Conservation (phyloP, 495 filamentous ascomycete species). For the Aeminium ludgeri region DNA sequence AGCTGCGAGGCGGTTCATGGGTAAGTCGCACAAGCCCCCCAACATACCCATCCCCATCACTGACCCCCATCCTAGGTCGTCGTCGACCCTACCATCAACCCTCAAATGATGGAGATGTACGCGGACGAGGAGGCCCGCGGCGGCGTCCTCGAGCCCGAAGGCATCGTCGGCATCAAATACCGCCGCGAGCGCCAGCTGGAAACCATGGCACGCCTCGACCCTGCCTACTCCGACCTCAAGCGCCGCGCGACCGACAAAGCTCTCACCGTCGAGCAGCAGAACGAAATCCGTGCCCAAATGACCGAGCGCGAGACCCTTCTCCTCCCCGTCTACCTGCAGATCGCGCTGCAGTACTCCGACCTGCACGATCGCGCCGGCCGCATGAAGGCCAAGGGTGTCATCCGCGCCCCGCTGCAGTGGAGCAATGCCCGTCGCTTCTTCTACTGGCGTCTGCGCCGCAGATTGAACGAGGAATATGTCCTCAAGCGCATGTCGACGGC, state of each 20-base stretch:
- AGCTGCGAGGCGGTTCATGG: slow-evolving; percentile 97
- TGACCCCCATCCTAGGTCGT: slow-evolving; percentile 43
- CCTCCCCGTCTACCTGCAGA: slow-evolving; percentile 81
- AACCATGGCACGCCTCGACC: slow-evolving; percentile 90
- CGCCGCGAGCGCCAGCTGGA: slow-evolving; percentile 92
- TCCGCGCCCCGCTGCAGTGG: slow-evolving; percentile 72
- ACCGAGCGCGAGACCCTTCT: slow-evolving; percentile 72
- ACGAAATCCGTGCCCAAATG: slow-evolving; percentile 71
- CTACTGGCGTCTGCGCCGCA: slow-evolving; percentile 97
- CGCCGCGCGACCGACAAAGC: slow-evolving; percentile 50
- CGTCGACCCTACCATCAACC: slow-evolving; percentile 94
- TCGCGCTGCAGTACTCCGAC: slow-evolving; percentile 88
- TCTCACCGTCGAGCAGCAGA: slow-evolving; percentile 54
- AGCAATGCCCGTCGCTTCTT: slow-evolving; percentile 90
- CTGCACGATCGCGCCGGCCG: slow-evolving; percentile 92
- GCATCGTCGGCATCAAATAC: slow-evolving; percentile 97
- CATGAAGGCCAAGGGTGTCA: slow-evolving; percentile 93
- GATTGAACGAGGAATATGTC: slow-evolving; percentile 91
- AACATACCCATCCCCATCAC: too few relatives aligned
- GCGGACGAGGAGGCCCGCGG: slow-evolving; percentile 90
- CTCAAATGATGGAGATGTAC: slow-evolving; percentile 97
- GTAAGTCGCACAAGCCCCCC: slow-evolving; percentile 26
- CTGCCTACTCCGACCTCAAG: slow-evolving; percentile 65
- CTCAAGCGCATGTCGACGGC: slow-evolving; percentile 66
- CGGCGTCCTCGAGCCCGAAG: slow-evolving; percentile 94